Percentiles rank a stretch among this genome's conserved stretches.
phyloP scores from a whole-genome alignment of 345 rosid species.

The Geranium rotundifolium region DNA sequence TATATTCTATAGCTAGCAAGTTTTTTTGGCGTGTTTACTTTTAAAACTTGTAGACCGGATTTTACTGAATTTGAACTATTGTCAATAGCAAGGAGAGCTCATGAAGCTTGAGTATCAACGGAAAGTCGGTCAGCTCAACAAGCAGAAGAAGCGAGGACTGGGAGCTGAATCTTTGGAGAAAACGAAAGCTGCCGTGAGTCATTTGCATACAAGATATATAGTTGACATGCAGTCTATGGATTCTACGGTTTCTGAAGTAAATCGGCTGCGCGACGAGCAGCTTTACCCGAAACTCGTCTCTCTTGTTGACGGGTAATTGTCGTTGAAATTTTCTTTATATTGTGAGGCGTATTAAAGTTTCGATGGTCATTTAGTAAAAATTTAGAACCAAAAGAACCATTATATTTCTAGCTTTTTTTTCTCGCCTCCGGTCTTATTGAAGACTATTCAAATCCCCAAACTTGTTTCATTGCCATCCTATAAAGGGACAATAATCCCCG shows the following conservation, averaged over 20 bases:
- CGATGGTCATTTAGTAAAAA: too few species aligned
- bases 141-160: constrained; percentile 70
- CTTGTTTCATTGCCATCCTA: too few species aligned
- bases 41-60: not conserved
- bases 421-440: too few species aligned
- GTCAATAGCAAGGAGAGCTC: constrained; percentile 76
- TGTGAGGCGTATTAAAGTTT: not conserved
- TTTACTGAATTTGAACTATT: constrained; percentile 10
- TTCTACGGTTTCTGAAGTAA: constrained; percentile 83
- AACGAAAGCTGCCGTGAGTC: constrained; percentile 87
- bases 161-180: constrained; percentile 76
- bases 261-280: constrained; percentile 74
- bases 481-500: too few species aligned
- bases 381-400: too few species aligned
- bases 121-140: constrained; percentile 59
- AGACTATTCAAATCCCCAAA: too few species aligned
- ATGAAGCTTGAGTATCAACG: constrained; percentile 91
- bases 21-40: too few species aligned
- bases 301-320: constrained; percentile 67
- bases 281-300: constrained; percentile 71
- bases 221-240: constrained; percentile 99
- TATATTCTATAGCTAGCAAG: too few species aligned
- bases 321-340: not conserved
- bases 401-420: too few species aligned
- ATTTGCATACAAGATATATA: constrained; percentile 79